Percentiles rank a stretch among this genome's conserved stretches.
Conservation (phyloP, 1,284 basidiomycete genomes). For the Vanrija sp. region DNA sequence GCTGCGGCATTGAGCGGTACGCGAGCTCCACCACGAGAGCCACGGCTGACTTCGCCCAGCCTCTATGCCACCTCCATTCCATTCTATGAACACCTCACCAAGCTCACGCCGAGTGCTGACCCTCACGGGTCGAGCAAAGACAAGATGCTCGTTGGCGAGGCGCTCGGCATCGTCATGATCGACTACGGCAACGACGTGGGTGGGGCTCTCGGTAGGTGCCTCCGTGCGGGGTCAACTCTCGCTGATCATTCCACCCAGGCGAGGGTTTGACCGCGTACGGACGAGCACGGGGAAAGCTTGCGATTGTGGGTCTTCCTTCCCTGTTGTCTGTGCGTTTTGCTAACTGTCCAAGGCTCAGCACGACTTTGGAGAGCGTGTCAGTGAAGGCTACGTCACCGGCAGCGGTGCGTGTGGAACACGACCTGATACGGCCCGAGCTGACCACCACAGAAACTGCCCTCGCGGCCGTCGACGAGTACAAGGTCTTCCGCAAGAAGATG, state of each 20-base stretch:
- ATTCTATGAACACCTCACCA: conserved; percentile 41
- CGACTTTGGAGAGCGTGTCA: conserved; percentile 64
- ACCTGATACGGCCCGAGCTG: neutral
- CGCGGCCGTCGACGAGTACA: conserved; percentile 46
- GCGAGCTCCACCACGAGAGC: conserved; percentile 26
- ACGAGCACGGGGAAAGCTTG: conserved; percentile 73
- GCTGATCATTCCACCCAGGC: conserved; percentile 17
- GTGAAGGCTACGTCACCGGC: conserved; percentile 65
- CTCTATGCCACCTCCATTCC: conserved; percentile 45
- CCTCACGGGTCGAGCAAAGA: conserved; percentile 43
- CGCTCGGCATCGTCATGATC: conserved; percentile 78
- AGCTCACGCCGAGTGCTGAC: conserved; percentile 43
- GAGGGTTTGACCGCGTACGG: conserved; percentile 68
- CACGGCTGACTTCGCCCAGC: conserved; percentile 16
- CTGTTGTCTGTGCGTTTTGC: too few species aligned
- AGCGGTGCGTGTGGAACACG: conserved; percentile 44
- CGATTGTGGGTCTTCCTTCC: conserved; percentile 53
- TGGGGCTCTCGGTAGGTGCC: conserved; percentile 57
- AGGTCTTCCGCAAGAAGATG: conserved; percentile 54
- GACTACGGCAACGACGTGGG: conserved; percentile 73
- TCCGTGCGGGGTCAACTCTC: neutral
- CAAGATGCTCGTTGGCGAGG: conserved; percentile 61
- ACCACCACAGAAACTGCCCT: conserved; percentile 51
- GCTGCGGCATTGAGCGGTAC: conserved; percentile 61
- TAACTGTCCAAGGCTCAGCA: conserved; percentile 32